Conservation (phyloP, 2,329 filamentous ascomycete genomes). For the Sarocladium oryzae region DNA sequence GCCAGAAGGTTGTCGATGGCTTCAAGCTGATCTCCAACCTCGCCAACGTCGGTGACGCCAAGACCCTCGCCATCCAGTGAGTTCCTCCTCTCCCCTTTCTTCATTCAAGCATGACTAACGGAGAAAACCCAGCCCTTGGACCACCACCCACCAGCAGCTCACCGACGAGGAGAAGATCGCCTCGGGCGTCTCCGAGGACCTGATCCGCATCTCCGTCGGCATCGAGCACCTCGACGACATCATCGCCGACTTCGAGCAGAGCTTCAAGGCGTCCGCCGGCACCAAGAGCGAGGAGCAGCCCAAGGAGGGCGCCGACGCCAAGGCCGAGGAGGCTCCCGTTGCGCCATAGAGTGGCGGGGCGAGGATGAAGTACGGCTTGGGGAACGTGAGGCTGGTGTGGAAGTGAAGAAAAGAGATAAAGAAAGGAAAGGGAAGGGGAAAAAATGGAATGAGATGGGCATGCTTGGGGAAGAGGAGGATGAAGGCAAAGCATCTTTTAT, state of each 20-base stretch:
- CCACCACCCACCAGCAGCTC: constrained; percentile 90
- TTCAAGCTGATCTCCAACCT: constrained; percentile 95
- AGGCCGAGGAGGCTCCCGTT: constrained; percentile 31
- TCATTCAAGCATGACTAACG: no score
- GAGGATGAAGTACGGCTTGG: background rate
- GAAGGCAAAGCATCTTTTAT: no score
- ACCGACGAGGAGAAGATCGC: constrained; percentile 70
- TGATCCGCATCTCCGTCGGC: constrained; percentile 91
- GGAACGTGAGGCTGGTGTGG: background rate
- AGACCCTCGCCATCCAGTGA: constrained; percentile 83
- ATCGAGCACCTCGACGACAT: constrained; percentile 98
- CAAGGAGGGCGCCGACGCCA: constrained; percentile 17
- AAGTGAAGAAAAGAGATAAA: background rate
- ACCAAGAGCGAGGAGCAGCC: constrained; percentile 17
- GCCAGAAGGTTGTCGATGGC: constrained; percentile 81
- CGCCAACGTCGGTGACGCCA: constrained; percentile 92
- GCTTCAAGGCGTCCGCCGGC: constrained; percentile 59
- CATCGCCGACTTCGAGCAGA: constrained; percentile 90
- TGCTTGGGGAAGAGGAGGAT: no score
- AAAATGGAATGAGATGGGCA: no score
- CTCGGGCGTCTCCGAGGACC: constrained; percentile 82
- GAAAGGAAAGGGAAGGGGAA: no score
- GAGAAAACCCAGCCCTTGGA: constrained; percentile 68
- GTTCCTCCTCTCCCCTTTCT: constrained; percentile 16
- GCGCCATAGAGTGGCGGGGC: constrained; percentile 17